These are phyloP conservation scores for Malus sieversii DNA, from an alignment of 306 rosid genomes.

Conservation along the genomic window DNA sequence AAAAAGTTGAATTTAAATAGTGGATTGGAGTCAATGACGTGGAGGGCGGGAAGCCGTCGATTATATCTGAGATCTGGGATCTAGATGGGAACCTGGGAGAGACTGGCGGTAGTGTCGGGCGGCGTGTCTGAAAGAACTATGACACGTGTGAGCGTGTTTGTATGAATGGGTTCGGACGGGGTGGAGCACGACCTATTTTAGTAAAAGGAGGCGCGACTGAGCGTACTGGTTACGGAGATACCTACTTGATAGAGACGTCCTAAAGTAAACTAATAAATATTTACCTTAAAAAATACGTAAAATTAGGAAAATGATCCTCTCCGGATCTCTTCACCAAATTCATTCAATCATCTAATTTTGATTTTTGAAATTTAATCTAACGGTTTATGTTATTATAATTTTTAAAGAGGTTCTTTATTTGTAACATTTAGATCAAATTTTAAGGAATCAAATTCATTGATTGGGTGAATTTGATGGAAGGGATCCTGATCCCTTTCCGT, in stretches of 20 bases:
- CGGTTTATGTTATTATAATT: too few relatives aligned
- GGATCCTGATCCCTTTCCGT: too few relatives aligned
- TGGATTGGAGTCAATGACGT: slow-evolving; percentile 1
- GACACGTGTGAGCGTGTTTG: background rate
- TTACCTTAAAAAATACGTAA: too few relatives aligned
- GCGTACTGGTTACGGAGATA: slow-evolving; percentile 13
- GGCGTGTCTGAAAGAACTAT: background rate
- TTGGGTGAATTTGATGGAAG: rapidly evolving
- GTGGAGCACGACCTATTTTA: background rate
- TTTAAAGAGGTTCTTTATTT: rapidly evolving
- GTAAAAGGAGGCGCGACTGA: background rate
- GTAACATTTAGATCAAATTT: too few relatives aligned
- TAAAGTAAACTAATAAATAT: background rate
- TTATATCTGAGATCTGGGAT: slow-evolving; percentile 4
- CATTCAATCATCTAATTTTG: rapidly evolving
- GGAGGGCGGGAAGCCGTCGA: slow-evolving; percentile 11
- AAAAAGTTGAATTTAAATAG: slow-evolving; percentile 7
- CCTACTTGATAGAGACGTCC: background rate
- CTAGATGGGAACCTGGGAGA: background rate
- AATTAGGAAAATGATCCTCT: rapidly evolving
- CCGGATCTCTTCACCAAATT: rapidly evolving
- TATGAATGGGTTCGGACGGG: background rate
- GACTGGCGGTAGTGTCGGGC: background rate
- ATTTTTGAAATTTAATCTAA: rapidly evolving
- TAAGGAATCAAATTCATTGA: rapidly evolving